A percentile compares a stretch with the other conserved stretches of the same genome.
Conservation (phyloP, 2,329 filamentous ascomycete genomes). For the Xylariaceae sp. region DNA sequence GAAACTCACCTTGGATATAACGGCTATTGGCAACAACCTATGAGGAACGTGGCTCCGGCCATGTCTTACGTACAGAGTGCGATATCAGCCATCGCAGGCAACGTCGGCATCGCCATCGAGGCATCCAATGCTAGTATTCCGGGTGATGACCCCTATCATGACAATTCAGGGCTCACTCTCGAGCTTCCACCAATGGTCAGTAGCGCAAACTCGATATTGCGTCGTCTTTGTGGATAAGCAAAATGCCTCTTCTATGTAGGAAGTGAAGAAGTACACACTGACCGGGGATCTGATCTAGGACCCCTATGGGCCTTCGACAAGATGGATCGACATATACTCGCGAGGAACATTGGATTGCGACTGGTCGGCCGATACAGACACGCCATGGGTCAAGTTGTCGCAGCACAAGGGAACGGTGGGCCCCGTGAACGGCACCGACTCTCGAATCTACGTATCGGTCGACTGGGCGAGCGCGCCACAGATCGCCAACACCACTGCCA, state of each 20-base stretch:
- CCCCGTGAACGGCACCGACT: slow-evolving; percentile 38
- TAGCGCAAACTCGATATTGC: too few relatives aligned
- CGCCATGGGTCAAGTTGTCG: slow-evolving; percentile 45
- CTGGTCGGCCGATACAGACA: slow-evolving; percentile 41
- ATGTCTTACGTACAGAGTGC: slow-evolving; percentile 51
- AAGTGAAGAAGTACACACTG: too few relatives aligned
- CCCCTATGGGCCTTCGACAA: slow-evolving; percentile 45
- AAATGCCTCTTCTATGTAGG: too few relatives aligned
- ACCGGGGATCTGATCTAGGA: too few relatives aligned
- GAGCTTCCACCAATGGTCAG: slow-evolving; percentile 47
- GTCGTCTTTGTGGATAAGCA: too few relatives aligned
- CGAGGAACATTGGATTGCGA: slow-evolving; percentile 46
- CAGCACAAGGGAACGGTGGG: slow-evolving; percentile 42
- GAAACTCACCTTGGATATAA: slow-evolving; percentile 49
- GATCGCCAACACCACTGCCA: slow-evolving; percentile 33
- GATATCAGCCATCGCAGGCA: slow-evolving; percentile 52
- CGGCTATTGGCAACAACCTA: slow-evolving; percentile 61
- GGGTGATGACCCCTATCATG: slow-evolving; percentile 57
- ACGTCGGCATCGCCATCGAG: slow-evolving; percentile 57
- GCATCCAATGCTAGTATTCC: slow-evolving; percentile 59
- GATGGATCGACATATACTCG: slow-evolving; percentile 58
- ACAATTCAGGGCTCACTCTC: slow-evolving; percentile 44
- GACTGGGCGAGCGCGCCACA: slow-evolving; percentile 43
- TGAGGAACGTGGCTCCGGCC: slow-evolving; percentile 59
- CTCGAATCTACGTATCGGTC: slow-evolving; percentile 45